Evolutionary conservation across 225 moss, liverwort and hornwort species (phyloP), one percentile per base, ranked within the genome.

Genomic region (Pseudoscleropodium purum): DNA sequence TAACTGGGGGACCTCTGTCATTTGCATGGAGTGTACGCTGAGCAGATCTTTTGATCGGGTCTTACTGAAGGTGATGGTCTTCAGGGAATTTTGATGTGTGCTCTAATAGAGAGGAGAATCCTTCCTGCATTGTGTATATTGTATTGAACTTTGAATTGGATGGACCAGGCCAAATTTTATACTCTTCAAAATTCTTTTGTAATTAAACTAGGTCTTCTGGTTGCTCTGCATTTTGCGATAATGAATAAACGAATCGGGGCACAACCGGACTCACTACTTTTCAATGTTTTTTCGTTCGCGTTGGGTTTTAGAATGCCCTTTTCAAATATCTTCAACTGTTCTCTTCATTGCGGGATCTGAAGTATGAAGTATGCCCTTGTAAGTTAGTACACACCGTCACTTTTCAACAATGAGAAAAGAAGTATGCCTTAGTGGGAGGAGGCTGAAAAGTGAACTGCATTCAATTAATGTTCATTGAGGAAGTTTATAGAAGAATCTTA

Each of bases 161-260:
- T 43, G 61, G 79, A 51, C 41, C 33, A 86, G 83, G 80, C 80
- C 89, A 68, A 90, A 89, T 91, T 92, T 91, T 92, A 84, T 91
- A 84, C 85, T 76, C 85, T 88, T 69, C 84, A 60, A 65, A 73
- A 10, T 59, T 24, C 87, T 87, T 62, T 84, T 92, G 92, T 92
- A 89, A 92, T 87, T 23, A 91, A 90, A 29, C 60, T 56, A 19
- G 8, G 56, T 76, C 69, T 86, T n/a, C 20, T 86, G 77, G 73
- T 79, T 29, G 43, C 19, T 79, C 34, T 83, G 24, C 57, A 59
- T 82, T 65, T 65, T 81, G 51, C 67, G 13, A 18, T n/a, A 52
- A 89, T 87, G 68, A 89, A 66, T 43, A 65, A 65, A 79, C 10
- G 66, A 65, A 52, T 51, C n/a, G 80, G 88, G 86, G 70, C 72